Percentiles rank a stretch among this genome's conserved stretches.
Conservation (phyloP, 2,329 filamentous ascomycete species). For the Thielaviopsis populi region DNA sequence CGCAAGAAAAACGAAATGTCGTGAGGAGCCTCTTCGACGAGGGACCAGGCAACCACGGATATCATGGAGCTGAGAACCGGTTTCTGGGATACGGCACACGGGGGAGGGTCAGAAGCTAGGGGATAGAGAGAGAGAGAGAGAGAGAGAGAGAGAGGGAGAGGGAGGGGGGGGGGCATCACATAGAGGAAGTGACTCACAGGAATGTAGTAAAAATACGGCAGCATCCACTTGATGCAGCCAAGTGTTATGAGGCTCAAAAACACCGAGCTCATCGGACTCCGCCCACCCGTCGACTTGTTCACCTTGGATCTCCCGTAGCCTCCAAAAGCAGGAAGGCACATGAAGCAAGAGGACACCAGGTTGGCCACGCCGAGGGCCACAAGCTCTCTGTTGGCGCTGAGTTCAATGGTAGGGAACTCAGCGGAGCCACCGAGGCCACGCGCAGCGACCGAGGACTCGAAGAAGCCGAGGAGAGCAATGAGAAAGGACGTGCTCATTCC, state of each 20-base stretch:
- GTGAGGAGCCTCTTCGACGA: constrained; percentile 89
- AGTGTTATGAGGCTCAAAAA: constrained; percentile 72
- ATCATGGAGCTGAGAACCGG: constrained; percentile 88
- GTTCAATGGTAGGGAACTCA: constrained; percentile 60
- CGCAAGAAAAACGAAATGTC: constrained; percentile 80
- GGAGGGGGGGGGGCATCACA: background rate
- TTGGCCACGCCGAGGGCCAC: constrained; percentile 85
- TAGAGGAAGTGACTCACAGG: constrained; percentile 47
- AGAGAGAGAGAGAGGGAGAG: background rate
- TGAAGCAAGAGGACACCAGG: constrained; percentile 79
- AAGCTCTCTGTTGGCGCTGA: constrained; percentile 85
- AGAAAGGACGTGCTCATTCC: constrained; percentile 85
- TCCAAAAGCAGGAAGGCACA: constrained; percentile 84
- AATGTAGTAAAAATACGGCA: constrained; percentile 89
- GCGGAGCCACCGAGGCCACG: constrained; percentile 65
- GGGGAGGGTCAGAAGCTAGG: background rate
- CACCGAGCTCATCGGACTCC: constrained; percentile 85
- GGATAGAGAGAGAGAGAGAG: constrained; percentile 7
- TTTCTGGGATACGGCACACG: constrained; percentile 42
- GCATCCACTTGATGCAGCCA: constrained; percentile 61
- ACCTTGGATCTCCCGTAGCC: constrained; percentile 94
- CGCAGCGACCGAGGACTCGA: constrained; percentile 90
- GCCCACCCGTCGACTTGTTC: constrained; percentile 80
- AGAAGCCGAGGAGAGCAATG: constrained; percentile 92
- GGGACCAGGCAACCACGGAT: constrained; percentile 81